These are phyloP conservation scores for Strobilomyces confusus DNA, from an alignment of 768 basidiomycete genomes.

Conservation along the genomic window DNA sequence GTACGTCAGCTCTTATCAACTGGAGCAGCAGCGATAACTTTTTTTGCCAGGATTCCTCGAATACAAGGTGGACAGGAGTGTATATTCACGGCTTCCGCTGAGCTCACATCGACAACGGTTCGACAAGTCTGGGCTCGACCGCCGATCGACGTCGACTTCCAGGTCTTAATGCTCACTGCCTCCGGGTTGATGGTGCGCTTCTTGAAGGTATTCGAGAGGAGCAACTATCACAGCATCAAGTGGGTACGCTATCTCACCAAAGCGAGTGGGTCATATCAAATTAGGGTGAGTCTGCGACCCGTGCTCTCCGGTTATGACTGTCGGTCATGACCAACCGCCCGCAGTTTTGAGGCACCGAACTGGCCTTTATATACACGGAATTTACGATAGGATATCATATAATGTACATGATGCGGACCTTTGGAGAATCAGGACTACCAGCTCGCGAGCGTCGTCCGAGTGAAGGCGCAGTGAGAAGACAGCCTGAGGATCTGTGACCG, in stretches of 20 bases:
- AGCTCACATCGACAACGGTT: slow-evolving; percentile 81
- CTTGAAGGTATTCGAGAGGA: slow-evolving; percentile 97
- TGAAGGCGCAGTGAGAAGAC: neutral
- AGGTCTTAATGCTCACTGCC: slow-evolving; percentile 98
- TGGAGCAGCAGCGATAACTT: slow-evolving; percentile 1
- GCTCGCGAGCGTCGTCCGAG: neutral
- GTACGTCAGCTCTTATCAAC: slow-evolving; percentile 46
- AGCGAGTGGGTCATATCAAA: slow-evolving; percentile 90
- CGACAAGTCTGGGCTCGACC: slow-evolving; percentile 98
- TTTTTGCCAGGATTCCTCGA: slow-evolving; percentile 70
- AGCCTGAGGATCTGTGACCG: slow-evolving; percentile 4
- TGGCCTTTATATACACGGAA: slow-evolving; percentile 17
- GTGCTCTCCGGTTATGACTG: neutral
- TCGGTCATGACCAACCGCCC: neutral
- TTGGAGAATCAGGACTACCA: slow-evolving; percentile 5
- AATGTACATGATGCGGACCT: slow-evolving; percentile 19
- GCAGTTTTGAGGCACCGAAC: slow-evolving; percentile 26
- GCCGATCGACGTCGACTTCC: slow-evolving; percentile 97
- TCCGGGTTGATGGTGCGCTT: slow-evolving; percentile 95
- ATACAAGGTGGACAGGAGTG: slow-evolving; percentile 92
- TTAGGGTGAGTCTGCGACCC: slow-evolving; percentile 61
- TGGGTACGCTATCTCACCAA: slow-evolving; percentile 96
- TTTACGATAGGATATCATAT: slow-evolving; percentile 28
- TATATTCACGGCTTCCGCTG: slow-evolving; percentile 78
- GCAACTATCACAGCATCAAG: slow-evolving; percentile 89